Percentiles rank a stretch among this genome's conserved stretches.
These are phyloP conservation scores for Marvania coccoides DNA, from an alignment of 139 green algal genomes.

Conservation along the genomic window DNA sequence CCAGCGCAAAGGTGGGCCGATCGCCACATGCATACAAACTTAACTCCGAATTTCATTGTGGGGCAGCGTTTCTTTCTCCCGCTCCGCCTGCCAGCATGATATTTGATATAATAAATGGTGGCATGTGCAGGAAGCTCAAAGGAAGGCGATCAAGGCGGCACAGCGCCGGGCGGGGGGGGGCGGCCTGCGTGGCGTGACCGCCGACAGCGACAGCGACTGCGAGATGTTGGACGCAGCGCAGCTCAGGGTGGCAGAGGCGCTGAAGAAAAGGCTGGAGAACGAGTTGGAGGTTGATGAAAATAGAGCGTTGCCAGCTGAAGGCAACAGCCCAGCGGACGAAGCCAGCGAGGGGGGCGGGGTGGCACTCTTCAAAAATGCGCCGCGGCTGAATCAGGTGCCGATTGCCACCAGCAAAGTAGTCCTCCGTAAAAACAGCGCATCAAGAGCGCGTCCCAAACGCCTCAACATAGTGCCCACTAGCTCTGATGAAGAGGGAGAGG, in stretches of 20 bases:
- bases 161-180: conserved; percentile 1
- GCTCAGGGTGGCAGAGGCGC: not conserved
- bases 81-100: not conserved
- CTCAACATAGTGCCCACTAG: not conserved
- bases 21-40: not conserved
- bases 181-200: not conserved
- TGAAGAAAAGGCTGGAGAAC: not conserved
- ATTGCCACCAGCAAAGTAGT: not conserved
- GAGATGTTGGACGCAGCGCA: conserved; percentile 2
- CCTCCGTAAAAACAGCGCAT: not conserved
- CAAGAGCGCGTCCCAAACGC: not conserved
- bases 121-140: not conserved
- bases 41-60: not conserved
- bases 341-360: not conserved
- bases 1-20: not conserved
- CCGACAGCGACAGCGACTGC: not conserved
- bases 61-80: not conserved
- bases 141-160: not conserved
- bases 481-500: not conserved
- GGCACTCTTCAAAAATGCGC: not conserved
- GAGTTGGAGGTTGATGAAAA: not conserved
- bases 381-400: not conserved
- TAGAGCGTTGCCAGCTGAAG: not conserved
- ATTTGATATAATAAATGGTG: not conserved
- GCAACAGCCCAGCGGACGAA: not conserved